Base-by-base conservation (phyloP, 1,139 yeast genomes). In the Candida freyschussii region DNA sequence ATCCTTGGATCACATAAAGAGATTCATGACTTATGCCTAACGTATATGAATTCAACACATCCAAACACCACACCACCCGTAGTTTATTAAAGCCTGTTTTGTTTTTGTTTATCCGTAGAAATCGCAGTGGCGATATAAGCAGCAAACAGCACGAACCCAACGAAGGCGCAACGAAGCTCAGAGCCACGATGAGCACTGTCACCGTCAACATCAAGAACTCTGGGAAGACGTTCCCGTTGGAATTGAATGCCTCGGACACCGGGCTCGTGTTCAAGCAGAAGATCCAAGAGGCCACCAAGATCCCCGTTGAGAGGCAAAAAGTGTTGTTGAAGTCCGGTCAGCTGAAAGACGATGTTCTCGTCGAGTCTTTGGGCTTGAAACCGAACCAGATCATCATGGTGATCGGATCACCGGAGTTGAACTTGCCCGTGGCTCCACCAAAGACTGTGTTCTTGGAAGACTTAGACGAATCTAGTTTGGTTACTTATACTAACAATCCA, bases 281-380 rank as follows among this genome's bases (percentile, higher is more conserved):
- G 58, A 76, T 91, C 37, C 78, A 72, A 45, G 74, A 78, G 26
- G 57, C 75, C 41, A 91, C 97, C 2, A 77, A 77, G 36, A 87
- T 91, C 36, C 95, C 96, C 13, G 74, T 78, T 3, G 83, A 77
- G 36, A 78, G 96, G 50, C 98, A 91, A 60, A 89, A 89, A 64
- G 80, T 87, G 40, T 70, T 93, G 55, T 75, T 86, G 37, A 89
- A 84, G 61, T 93, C 94, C 7, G 96, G 96, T 22, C 93, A 87
- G 57, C 63, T 91, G 48, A 69, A 70, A 12, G 93, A 86, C 57
- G 86, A 80, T 40, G 68, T 69, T 10, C 65, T 65, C 29, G 56
- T 78, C 39, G 57, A 61, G 12, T 48, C 62, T 7, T 65, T 82
- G 37, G 68, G 69, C 18, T 62, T 87, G 45, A 83, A 81, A 52